Evolutionary conservation across 1,139 yeast species (phyloP), one percentile per base, ranked within the genome.

Genomic region (Scheffersomyces cryptocercus): DNA sequence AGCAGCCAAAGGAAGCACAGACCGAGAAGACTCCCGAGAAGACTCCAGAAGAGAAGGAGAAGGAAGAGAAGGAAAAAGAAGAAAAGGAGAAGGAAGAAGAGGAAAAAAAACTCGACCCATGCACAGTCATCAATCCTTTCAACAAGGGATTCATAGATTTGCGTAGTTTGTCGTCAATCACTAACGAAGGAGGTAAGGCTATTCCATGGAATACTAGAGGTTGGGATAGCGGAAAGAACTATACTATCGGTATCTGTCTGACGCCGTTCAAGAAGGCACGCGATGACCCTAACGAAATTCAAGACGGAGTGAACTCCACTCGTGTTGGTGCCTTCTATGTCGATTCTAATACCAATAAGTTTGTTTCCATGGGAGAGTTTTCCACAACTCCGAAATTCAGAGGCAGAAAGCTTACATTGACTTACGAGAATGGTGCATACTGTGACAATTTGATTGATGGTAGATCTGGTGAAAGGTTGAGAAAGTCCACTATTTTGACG

Each of bases 191-290:
- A 1, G 14, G 36, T 16, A 67, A 63, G 42, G 63, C 76, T 0
- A 62, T 73, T 37, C 77, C 82, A 5, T 88, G 93, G 89, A 65
- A 73, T 37, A 82, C 91, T 3, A 75, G 76, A 47, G 95, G 95
- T 0, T 77, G 76, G 57, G 95, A 86, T 52, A 80, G 79, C 53
- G 84, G 85, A 14, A 74, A 73, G 42, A 90, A 90, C 62, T 90
- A 84, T 65, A 86, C 96, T 0, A 54, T 90, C 35, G 93, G 95
- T 8, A 73, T 90, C 3, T 90, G 97, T 57, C 80, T 90, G 6
- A 71, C 83, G 8, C 87, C 88, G 1, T 66, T 82, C 58, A 73
- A 73, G 46, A 63, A 64, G 40, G 59, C 58, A 3, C 63, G 63
- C 10, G 72, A 71, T 37, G 53, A 50, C 13, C 39, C 45, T 6